Evolutionary conservation across 2,329 filamentous ascomycete species (phyloP).

Genomic region (Colletotrichum tamarilloi): DNA sequence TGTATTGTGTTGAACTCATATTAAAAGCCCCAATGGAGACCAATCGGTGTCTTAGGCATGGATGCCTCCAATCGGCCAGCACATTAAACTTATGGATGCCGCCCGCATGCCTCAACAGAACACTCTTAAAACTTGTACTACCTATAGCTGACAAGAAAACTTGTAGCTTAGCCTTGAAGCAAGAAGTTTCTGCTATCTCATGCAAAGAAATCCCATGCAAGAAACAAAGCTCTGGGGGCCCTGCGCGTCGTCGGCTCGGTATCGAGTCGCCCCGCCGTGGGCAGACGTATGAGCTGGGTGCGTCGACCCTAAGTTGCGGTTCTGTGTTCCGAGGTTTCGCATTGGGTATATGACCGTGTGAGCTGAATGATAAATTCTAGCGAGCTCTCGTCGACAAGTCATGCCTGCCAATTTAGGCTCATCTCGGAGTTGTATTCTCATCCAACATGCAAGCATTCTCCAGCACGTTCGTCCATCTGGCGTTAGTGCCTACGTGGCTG

Average conservation of each 20-base stretch:
- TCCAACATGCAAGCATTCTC: slow-evolving; percentile 70
- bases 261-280: not conserved
- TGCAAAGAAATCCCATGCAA: not conserved
- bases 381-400: no score
- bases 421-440: no score
- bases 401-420: no score
- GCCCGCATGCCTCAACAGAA: not conserved
- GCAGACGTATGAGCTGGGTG: no score
- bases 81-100: not conserved
- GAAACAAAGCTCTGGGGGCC: not conserved
- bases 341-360: no score
- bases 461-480: slow-evolving; percentile 98
- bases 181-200: slow-evolving; percentile 8
- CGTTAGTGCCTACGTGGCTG: slow-evolving; percentile 93
- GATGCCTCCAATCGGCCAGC: slow-evolving; percentile 1
- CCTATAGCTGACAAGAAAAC: not conserved
- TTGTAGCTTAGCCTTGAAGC: not conserved
- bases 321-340: no score
- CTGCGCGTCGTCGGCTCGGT: not conserved
- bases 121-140: slow-evolving; percentile 21
- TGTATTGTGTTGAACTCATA: no score
- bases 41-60: not conserved
- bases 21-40: not conserved
- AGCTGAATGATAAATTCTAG: no score
- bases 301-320: no score